These are phyloP conservation scores for Macrolepiota dolichaula DNA, from an alignment of 768 basidiomycete genomes.

Conservation along the genomic window DNA sequence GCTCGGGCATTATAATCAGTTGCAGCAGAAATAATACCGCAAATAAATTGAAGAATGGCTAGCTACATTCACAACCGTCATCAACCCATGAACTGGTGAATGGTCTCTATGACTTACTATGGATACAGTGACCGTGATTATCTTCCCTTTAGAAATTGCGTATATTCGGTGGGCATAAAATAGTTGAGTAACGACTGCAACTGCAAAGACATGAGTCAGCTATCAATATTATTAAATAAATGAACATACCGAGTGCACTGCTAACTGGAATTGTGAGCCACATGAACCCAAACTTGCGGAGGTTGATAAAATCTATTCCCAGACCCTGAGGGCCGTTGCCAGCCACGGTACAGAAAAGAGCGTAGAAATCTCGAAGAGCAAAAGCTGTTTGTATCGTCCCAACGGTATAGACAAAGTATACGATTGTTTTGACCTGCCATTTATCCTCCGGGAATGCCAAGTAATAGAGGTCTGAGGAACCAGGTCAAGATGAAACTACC, in stretches of 20 bases:
- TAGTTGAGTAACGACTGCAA: no score
- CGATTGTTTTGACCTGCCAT: background rate
- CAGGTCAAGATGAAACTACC: background rate
- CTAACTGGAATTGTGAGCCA: no score
- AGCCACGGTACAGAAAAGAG: background rate
- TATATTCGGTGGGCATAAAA: no score
- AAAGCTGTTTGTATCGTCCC: slow-evolving; percentile 1
- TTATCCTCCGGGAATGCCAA: no score
- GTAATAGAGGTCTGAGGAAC: background rate
- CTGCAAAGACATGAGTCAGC: no score
- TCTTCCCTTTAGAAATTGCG: background rate
- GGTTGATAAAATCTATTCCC: background rate
- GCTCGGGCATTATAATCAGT: no score
- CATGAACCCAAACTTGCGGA: background rate
- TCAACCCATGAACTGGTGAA: background rate
- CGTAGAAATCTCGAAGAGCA: slow-evolving; percentile 1
- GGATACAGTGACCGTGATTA: background rate
- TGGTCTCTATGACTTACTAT: no score
- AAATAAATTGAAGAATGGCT: no score
- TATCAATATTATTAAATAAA: background rate
- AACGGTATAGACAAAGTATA: background rate
- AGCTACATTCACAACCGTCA: no score
- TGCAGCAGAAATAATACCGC: no score
- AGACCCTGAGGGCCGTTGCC: background rate
- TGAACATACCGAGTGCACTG: background rate